These are phyloP conservation scores for Oryza meridionalis DNA, from an alignment of 176 grass and related monocot genomes.

Conservation along the genomic window DNA sequence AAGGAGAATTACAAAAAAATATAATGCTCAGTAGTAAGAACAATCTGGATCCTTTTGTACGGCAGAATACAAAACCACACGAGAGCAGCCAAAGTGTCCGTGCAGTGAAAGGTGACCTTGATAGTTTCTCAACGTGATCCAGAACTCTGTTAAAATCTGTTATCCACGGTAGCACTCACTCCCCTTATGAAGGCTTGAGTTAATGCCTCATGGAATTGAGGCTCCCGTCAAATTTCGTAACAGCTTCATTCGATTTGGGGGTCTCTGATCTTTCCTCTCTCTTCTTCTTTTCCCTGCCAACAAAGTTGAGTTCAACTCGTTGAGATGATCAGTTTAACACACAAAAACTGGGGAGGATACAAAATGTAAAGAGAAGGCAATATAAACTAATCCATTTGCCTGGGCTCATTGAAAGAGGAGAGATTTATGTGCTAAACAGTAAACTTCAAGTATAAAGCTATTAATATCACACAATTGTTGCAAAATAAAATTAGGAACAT, in stretches of 20 bases:
- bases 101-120: conserved; percentile 11
- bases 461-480: conserved; percentile 9
- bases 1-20: conserved; percentile 39
- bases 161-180: conserved; percentile 42
- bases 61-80: conserved; percentile 39
- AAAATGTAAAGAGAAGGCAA: neutral
- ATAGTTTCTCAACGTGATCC: conserved; percentile 37
- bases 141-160: conserved; percentile 50
- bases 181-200: conserved; percentile 34
- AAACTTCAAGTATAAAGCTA: neutral
- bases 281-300: conserved; percentile 96
- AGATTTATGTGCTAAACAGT: neutral
- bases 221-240: conserved; percentile 74
- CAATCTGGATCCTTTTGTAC: conserved; percentile 51
- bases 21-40: conserved; percentile 36
- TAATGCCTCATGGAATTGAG: conserved; percentile 61
- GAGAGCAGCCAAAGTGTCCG: conserved; percentile 34
- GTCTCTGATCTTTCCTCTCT: conserved; percentile 84
- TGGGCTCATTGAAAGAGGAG: neutral
- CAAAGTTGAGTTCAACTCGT: conserved; percentile 14
- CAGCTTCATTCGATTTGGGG: conserved; percentile 72
- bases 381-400: conserved; percentile 1
- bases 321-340: neutral
- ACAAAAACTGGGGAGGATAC: neutral
- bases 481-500: neutral